phyloP scores from a whole-genome alignment of 2,329 filamentous ascomycete species.

The Trichoderma koningii region DNA sequence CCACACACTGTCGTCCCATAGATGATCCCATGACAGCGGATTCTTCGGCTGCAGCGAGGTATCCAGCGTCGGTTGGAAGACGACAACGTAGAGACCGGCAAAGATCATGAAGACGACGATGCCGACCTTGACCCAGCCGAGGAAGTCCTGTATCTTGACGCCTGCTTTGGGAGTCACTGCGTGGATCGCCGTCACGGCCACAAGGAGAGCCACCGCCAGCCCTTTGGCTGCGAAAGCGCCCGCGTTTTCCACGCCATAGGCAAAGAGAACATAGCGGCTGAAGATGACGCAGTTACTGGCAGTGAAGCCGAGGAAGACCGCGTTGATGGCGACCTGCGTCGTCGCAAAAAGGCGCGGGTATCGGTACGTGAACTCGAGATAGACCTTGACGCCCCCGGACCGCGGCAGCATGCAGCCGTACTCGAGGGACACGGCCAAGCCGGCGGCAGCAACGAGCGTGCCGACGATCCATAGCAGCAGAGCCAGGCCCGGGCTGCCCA shows the following conservation, averaged over 20 bases:
- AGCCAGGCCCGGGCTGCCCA: constrained; percentile 66
- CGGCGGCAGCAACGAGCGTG: constrained; percentile 61
- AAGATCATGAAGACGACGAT: constrained; percentile 63
- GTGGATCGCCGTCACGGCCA: constrained; percentile 60
- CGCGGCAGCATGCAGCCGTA: constrained; percentile 71
- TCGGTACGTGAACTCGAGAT: constrained; percentile 69
- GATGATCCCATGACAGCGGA: constrained; percentile 48
- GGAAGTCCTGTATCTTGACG: constrained; percentile 59
- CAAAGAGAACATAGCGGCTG: constrained; percentile 65
- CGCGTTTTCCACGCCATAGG: constrained; percentile 53
- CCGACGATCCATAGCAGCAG: constrained; percentile 65
- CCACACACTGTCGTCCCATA: constrained; percentile 69
- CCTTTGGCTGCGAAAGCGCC: constrained; percentile 55
- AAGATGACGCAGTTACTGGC: constrained; percentile 72
- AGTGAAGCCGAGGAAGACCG: constrained; percentile 66
- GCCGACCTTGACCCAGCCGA: constrained; percentile 65
- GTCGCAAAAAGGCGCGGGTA: constrained; percentile 65
- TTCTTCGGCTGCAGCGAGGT: constrained; percentile 23
- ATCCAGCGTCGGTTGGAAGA: constrained; percentile 42
- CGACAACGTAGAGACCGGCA: constrained; percentile 60
- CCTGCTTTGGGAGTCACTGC: constrained; percentile 59
- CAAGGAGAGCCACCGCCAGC: constrained; percentile 59
- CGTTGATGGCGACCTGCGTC: constrained; percentile 64
- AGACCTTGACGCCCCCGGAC: constrained; percentile 69
- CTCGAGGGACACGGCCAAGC: constrained; percentile 64